Evolutionary conservation across 352 stramenopile species (phyloP), one percentile per base, ranked within the genome.

Genomic region (Sclerospora graminicola): DNA sequence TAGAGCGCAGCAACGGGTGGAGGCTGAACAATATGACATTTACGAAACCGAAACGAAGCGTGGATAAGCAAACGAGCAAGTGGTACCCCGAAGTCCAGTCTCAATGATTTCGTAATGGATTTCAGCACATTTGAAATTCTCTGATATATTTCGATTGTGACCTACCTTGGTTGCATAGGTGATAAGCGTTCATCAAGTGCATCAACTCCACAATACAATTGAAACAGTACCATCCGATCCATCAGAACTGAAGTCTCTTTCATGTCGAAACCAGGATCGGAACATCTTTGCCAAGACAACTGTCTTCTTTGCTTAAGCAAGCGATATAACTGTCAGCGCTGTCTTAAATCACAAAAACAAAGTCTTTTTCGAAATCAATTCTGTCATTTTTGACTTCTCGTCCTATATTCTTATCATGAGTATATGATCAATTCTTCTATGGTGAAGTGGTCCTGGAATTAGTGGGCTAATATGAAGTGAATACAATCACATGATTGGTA

Each of bases 261-360:
- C 67, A 87, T 81, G 34, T 89, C 74, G 23, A 91, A 88, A 91
- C 48, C 55, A 91, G 38, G 37, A 91, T 85, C 8, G 79, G 79
- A 10, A 71, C 75, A 54, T 90, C 75, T 41, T 79, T 82, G 44
- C 72, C 72, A 34, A 84, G 69, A 1, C 67, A 69, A 24, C 60
- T 69, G 23, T 82, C 69, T 41, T 80, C 69, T 44, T 75, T 64
- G 10, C 59, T 77, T 7, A 77, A 39, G 7, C 82, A 55, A 41
- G 77, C 64, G 20, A 73, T 59, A 26, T 78, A 63, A 41, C 53
- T 80, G 28, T 70, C 51, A 6, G 48, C 63, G 13, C 61, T 72
- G 30, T 71, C 66, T 18, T 82, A 61, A 24, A 80, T 78, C 28
- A 78, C 35, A 89, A 32, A 32, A 85, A 89, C 33, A 89, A 46